phyloP scores from a whole-genome alignment of 176 grass and related monocot genomes.

The Puccinellia tenuiflora region DNA sequence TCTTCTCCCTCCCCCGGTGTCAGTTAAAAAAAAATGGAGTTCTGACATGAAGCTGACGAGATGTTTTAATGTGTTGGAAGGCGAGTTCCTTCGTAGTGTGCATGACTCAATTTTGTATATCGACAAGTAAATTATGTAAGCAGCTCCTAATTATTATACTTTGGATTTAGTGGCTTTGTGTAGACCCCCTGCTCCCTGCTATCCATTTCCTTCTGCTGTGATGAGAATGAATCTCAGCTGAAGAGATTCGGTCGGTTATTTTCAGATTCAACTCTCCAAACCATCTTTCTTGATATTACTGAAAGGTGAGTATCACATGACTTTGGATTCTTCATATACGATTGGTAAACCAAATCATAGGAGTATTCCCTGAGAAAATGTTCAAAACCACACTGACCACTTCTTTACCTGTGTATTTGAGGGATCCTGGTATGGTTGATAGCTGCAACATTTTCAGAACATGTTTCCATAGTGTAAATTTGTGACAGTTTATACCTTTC shows the following conservation, averaged over 20 bases:
- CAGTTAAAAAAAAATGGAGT: too few relatives aligned
- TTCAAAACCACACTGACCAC: neutral
- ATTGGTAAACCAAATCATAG: neutral
- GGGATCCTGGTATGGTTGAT: neutral
- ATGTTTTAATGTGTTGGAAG: constrained; percentile 93
- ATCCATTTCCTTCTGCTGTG: constrained; percentile 40
- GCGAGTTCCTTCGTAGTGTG: constrained; percentile 20
- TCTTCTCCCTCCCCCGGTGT: too few relatives aligned
- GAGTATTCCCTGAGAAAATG: neutral
- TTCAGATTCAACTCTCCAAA: constrained; percentile 56
- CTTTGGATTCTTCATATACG: neutral
- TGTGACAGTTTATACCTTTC: neutral
- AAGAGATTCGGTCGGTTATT: constrained; percentile 30
- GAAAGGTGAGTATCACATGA: constrained; percentile 47
- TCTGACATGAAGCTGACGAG: constrained; percentile 77
- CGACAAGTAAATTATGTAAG: neutral
- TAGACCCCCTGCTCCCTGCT: constrained; percentile 51
- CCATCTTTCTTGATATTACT: constrained; percentile 59
- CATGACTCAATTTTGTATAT: neutral
- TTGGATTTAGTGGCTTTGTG: constrained; percentile 81
- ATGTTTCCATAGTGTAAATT: constrained; percentile 13
- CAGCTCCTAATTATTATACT: constrained; percentile 24
- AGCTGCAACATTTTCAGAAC: neutral
- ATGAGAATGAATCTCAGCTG: constrained; percentile 15
- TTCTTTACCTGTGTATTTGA: neutral